Base-by-base conservation (phyloP, 805 yeast genomes). In the Candida ascalaphidarum region DNA sequence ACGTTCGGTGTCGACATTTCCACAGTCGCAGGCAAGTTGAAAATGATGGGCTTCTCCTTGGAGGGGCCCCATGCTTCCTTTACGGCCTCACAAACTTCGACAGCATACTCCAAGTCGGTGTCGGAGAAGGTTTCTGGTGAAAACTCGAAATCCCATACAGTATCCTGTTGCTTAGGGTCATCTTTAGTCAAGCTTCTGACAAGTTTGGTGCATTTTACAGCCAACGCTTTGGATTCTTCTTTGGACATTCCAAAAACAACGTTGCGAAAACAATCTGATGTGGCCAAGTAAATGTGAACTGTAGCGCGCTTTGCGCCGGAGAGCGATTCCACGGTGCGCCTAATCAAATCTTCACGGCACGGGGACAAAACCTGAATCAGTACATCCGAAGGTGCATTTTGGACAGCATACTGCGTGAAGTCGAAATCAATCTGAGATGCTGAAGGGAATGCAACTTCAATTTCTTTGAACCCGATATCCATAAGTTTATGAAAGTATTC, bases 21-120 rank as follows among this genome's bases (percentile, higher is more conserved):
- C 12, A 81, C 89, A 10, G 94, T 81, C 14, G 94, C 92, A 4
- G 94, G 94, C 36, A 81, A 63, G 53, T 81, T 81, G 62, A 81
- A 81, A 37, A 82, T 78, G 36, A 81, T 78, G 27, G 86, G 86
- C 34, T 63, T 61, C 22, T 71, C 77, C 14, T 32, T 66, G 3
- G 77, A 48, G 17, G 92, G 89, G 17, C 51, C 71, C 94, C 94
- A 81, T 5, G 81, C 85, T 14, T 52, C 55, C 51, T 77, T 77
- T 19, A 81, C 92, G 11, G 82, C 82, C 44, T 80, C 83, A 53
- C 88, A 78, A 14, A 81, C 68, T 40, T 69, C 58, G 7, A 81
- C 45, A 4, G 77, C 76, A 50, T 61, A 81, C 17, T 77, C 81
- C 5, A 74, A 61, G 22, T 71, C 67, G 3, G 88, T 74, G 48